Percentiles rank a stretch among this genome's conserved stretches.
Conservation (phyloP, 768 basidiomycete genomes). For the Macrocybe gigantea region DNA sequence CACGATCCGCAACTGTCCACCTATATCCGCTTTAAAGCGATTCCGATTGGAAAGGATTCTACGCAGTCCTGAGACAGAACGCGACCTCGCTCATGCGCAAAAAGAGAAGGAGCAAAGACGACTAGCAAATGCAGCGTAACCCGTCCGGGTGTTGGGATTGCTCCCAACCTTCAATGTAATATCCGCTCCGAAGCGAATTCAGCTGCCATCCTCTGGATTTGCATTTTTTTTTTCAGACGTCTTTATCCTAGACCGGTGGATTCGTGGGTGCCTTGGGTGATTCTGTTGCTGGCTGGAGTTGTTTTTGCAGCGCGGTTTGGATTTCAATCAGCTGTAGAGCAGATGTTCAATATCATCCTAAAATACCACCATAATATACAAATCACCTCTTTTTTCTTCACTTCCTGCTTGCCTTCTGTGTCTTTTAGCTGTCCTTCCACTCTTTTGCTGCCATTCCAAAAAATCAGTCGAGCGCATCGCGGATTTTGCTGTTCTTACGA, state of each 20-base stretch:
- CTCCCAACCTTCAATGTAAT: too few relatives aligned
- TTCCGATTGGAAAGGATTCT: constrained; percentile 67
- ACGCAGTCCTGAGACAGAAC: constrained; percentile 63
- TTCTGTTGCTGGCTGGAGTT: constrained; percentile 20
- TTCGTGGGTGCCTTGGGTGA: not conserved
- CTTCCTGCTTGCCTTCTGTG: constrained; percentile 66
- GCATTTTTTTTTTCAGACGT: too few relatives aligned
- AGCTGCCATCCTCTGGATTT: too few relatives aligned
- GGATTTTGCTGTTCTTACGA: constrained; percentile 16
- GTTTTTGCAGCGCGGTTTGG: constrained; percentile 51
- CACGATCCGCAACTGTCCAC: constrained; percentile 76
- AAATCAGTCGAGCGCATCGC: too few relatives aligned
- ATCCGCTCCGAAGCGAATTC: too few relatives aligned
- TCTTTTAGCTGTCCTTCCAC: constrained; percentile 82
- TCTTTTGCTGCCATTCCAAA: constrained; percentile 41
- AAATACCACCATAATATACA: constrained; percentile 3
- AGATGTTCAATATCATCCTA: constrained; percentile 3
- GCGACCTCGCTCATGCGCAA: constrained; percentile 31
- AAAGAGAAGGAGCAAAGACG: constrained; percentile 10
- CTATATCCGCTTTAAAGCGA: constrained; percentile 72
- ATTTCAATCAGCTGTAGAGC: constrained; percentile 54
- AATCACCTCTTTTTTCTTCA: constrained; percentile 76
- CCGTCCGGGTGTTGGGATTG: not conserved
- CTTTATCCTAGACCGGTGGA: too few relatives aligned
- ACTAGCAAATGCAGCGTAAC: constrained; percentile 7